Evolutionary conservation across 163 green algal species (phyloP), one percentile per base, ranked within the genome.

Genomic region (Scenedesmus sp.): DNA sequence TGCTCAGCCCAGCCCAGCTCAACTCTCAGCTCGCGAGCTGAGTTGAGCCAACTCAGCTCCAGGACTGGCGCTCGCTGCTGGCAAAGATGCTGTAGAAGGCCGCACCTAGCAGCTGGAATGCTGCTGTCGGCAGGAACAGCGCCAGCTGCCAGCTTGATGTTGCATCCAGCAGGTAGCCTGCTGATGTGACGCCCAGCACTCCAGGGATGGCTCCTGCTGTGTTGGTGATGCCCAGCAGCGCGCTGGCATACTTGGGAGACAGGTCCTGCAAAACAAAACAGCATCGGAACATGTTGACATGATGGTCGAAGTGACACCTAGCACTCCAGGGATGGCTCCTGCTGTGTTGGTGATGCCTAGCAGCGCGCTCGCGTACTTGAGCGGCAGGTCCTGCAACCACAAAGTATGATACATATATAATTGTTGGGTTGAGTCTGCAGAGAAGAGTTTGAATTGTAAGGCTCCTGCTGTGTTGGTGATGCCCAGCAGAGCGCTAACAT

Each of bases 271-370:
- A 57, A 73, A 4, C 15, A 4, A 2, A 64, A 1, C 62, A 9
- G 26, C 23, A 73, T 46, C 15, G n/a, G 54, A 54, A 84, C 20
- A 66, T 16, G 34, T n/a, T 10, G n/a, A 20, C 16, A 66, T 8
- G 26, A 12, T 20, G 12, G 20, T 20, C 6, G 2, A 46, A 5
- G 46, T 56, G 5, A 26, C 7, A 18, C 66, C 16, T 76, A 34
- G 66, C 66, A 76, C 96, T 59, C 98, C 98, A 0, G 98, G 98
- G 82, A 99, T 91, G 2, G 98, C 97, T 67, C 98, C 98, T 1
- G 97, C 97, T 0, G 98, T 99, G 96, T 99, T 99, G 92, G 94
- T 99, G 81, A 99, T 97, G 64, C 98, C 98, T 60, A 99, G 94
- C 74, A 99, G 93, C 16, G 97, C 97, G 8, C 93, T 95, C 0